phyloP scores from a whole-genome alignment of 352 stramenopile genomes.

The Phytophthora pini region DNA sequence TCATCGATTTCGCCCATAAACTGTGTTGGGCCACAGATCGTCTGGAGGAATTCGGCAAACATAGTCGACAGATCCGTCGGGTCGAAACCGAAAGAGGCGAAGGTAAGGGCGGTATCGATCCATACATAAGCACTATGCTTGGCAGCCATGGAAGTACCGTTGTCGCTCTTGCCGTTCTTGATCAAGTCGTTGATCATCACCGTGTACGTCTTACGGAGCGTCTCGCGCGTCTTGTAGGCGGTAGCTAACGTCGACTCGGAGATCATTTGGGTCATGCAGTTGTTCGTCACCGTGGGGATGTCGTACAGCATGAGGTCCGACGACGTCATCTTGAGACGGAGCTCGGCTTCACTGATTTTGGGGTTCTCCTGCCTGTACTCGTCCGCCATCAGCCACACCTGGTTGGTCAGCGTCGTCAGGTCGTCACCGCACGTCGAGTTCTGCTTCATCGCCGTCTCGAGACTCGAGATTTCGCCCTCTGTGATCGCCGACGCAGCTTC shows the following conservation, averaged over 20 bases:
- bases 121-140: conserved; percentile 42
- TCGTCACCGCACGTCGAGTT: conserved; percentile 53
- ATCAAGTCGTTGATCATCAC: conserved; percentile 64
- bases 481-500: conserved; percentile 34
- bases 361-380: conserved; percentile 38
- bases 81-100: conserved; percentile 49
- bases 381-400: conserved; percentile 44
- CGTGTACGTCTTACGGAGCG: conserved; percentile 52
- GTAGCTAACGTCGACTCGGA: conserved; percentile 21
- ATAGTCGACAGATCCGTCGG: conserved; percentile 53
- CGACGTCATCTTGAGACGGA: conserved; percentile 49
- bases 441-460: conserved; percentile 43
- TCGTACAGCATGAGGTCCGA: conserved; percentile 56
- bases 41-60: conserved; percentile 57
- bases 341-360: conserved; percentile 30
- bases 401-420: conserved; percentile 45
- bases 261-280: conserved; percentile 48
- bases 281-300: conserved; percentile 50
- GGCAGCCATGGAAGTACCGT: conserved; percentile 37
- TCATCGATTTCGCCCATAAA: conserved; percentile 62
- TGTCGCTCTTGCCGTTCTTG: conserved; percentile 37
- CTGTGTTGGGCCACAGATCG: conserved; percentile 59
- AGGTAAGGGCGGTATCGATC: conserved; percentile 40
- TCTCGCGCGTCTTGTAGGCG: conserved; percentile 46
- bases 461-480: conserved; percentile 28